Conservation (phyloP, 495 filamentous ascomycete species). For the Aspergillus conjunctus region DNA sequence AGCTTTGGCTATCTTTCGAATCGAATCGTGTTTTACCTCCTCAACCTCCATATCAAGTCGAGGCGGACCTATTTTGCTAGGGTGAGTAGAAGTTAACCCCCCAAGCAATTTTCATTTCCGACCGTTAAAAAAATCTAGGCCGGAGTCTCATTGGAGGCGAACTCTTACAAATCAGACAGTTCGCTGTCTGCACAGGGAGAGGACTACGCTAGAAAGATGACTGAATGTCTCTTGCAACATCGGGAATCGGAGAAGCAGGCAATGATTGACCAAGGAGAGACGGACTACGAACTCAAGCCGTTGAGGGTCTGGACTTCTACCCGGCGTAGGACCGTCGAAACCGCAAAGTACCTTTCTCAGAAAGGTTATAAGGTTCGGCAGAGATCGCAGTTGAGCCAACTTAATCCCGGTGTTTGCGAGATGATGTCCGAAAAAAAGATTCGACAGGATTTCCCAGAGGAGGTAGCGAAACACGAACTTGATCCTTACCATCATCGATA, state of each 20-base stretch:
- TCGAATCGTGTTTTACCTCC: slow-evolving; percentile 95
- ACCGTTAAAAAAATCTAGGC: slow-evolving; percentile 37
- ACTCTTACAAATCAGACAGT: slow-evolving; percentile 88
- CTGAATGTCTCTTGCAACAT: slow-evolving; percentile 76
- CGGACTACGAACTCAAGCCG: slow-evolving; percentile 69
- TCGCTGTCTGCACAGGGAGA: slow-evolving; percentile 77
- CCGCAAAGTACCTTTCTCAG: slow-evolving; percentile 75
- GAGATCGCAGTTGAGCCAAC: slow-evolving; percentile 91
- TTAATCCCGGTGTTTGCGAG: slow-evolving; percentile 96
- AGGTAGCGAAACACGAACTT: slow-evolving; percentile 87
- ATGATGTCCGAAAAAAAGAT: slow-evolving; percentile 84
- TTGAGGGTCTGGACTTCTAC: slow-evolving; percentile 95
- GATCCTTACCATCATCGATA: slow-evolving; percentile 98
- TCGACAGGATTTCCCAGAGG: slow-evolving; percentile 77
- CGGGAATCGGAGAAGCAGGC: slow-evolving; percentile 77
- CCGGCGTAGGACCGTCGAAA: slow-evolving; percentile 84
- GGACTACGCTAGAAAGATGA: slow-evolving; percentile 88
- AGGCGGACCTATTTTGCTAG: slow-evolving; percentile 92
- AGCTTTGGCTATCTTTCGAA: slow-evolving; percentile 94
- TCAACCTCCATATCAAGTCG: slow-evolving; percentile 95
- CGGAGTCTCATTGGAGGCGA: slow-evolving; percentile 71
- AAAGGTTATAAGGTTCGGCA: slow-evolving; percentile 84
- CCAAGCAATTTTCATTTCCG: background rate
- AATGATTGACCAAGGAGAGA: slow-evolving; percentile 67
- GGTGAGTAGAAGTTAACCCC: slow-evolving; percentile 44